Conservation (phyloP, 495 filamentous ascomycete species). For the Lasiosphaeria miniovina region DNA sequence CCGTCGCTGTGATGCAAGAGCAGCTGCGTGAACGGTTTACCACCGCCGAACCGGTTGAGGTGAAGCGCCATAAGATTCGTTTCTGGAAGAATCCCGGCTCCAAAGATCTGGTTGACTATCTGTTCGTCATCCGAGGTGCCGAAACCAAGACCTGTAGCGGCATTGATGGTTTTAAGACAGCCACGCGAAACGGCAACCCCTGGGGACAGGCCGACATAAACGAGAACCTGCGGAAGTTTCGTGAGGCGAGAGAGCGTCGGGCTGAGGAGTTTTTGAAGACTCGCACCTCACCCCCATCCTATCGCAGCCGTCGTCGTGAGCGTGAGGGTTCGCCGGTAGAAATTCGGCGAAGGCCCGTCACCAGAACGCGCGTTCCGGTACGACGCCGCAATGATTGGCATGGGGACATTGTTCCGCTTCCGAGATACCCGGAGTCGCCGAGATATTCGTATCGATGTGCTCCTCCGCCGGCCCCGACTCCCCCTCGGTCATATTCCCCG, state of each 20-base stretch:
- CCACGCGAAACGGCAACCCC: slow-evolving; percentile 14
- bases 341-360: neutral
- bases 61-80: slow-evolving; percentile 21
- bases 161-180: slow-evolving; percentile 6
- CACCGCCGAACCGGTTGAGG: slow-evolving; percentile 12
- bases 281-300: slow-evolving; percentile 11
- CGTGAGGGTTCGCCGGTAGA: neutral
- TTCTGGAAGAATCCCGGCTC: slow-evolving; percentile 23
- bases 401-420: neutral
- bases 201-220: slow-evolving; percentile 17
- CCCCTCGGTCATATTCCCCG: slow-evolving; percentile 1
- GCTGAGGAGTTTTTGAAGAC: slow-evolving; percentile 3
- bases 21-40: slow-evolving; percentile 18
- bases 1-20: slow-evolving; percentile 20
- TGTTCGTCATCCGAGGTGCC: slow-evolving; percentile 23
- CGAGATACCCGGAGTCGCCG: neutral
- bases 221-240: slow-evolving; percentile 7
- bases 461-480: slow-evolving; percentile 6
- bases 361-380: neutral
- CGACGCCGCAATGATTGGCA: neutral
- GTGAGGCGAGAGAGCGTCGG: slow-evolving; percentile 9
- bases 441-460: neutral
- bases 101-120: slow-evolving; percentile 11
- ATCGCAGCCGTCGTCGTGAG: slow-evolving; percentile 4
- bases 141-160: slow-evolving; percentile 13